phyloP scores from a whole-genome alignment of 179 eudicot genomes.

The Beta macrorhiza region DNA sequence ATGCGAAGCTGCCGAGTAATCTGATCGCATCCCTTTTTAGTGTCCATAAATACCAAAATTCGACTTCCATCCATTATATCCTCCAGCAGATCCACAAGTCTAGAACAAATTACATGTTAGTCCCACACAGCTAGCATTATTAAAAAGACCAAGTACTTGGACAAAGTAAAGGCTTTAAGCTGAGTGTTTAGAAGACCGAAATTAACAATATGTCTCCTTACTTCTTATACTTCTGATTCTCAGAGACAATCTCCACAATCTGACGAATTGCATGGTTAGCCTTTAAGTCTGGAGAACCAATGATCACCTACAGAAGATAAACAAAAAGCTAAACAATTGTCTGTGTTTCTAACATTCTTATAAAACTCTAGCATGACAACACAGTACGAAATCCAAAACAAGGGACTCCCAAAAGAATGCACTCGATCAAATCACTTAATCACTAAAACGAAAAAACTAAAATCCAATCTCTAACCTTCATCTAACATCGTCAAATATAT shows the following conservation, averaged over 20 bases:
- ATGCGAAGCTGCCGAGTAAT: constrained; percentile 87
- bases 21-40: constrained; percentile 97
- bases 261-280: constrained; percentile 94
- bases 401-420: neutral
- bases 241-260: constrained; percentile 78
- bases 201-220: constrained; percentile 26
- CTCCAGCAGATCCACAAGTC: constrained; percentile 80
- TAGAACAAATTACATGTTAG: constrained; percentile 28
- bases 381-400: neutral
- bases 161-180: neutral
- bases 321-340: neutral
- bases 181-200: no score
- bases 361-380: neutral
- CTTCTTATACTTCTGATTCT: constrained; percentile 89
- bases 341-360: neutral
- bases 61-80: constrained; percentile 96
- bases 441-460: neutral
- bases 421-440: neutral
- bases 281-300: constrained; percentile 83
- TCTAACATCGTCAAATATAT: neutral
- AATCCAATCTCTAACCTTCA: neutral
- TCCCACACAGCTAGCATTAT: neutral
- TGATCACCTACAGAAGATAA: constrained; percentile 55
- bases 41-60: constrained; percentile 88
- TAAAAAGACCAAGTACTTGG: neutral